Evolutionary conservation across 371 early-diverging fungal species (phyloP).

Genomic region (Mortierella sp.): DNA sequence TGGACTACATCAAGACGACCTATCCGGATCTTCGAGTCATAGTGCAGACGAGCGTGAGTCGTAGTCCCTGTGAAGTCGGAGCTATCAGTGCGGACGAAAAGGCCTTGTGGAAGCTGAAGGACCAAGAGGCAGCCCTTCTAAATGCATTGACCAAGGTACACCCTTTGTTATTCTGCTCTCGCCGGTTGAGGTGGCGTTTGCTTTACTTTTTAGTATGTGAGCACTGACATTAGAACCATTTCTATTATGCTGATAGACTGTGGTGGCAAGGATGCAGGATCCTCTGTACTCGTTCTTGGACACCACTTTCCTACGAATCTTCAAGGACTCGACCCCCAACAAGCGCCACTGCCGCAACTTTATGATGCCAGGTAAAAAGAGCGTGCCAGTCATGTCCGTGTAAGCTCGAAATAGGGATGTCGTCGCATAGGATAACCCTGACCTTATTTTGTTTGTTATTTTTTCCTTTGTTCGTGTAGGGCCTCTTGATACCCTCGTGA

Average conservation of each 20-base stretch:
- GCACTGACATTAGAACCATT: not conserved
- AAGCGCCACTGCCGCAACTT: constrained; percentile 34
- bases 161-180: not conserved
- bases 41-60: constrained; percentile 42
- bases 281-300: constrained; percentile 42
- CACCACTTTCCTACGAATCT: constrained; percentile 41
- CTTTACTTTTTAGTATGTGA: not conserved
- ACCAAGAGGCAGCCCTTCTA: constrained; percentile 42
- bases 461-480: constrained; percentile 5
- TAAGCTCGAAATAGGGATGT: too few relatives aligned
- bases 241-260: constrained; percentile 12
- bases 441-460: not conserved
- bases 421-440: not conserved
- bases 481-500: constrained; percentile 49
- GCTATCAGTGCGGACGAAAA: constrained; percentile 1
- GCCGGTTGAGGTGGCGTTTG: not conserved
- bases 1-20: constrained; percentile 31
- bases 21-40: constrained; percentile 41
- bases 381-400: not conserved
- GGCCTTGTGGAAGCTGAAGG: constrained; percentile 6
- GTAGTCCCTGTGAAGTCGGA: constrained; percentile 3
- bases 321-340: constrained; percentile 21
- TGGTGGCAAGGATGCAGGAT: constrained; percentile 50
- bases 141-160: constrained; percentile 47
- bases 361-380: constrained; percentile 48